Evolutionary conservation across 139 green algal genomes (phyloP).

Genomic region (Micractinium sp.): DNA sequence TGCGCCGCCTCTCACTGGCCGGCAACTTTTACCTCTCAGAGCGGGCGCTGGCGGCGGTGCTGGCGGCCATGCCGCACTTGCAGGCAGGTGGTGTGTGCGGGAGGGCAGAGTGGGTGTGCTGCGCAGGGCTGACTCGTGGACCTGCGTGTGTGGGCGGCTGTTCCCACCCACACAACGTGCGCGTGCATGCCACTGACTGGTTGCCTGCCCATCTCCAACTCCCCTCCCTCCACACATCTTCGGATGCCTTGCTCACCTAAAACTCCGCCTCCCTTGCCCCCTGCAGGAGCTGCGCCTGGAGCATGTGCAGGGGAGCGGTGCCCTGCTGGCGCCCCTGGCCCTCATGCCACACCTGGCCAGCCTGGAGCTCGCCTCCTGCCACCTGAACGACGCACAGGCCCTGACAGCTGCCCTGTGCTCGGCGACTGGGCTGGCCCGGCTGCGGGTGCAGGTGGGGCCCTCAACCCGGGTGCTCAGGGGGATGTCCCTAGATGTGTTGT

Average conservation of each 20-base stretch:
- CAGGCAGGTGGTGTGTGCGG: not conserved
- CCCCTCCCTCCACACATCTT: no score
- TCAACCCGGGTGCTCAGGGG: no score
- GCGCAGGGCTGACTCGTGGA: not conserved
- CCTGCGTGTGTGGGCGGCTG: no score
- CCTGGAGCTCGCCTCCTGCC: constrained; percentile 8
- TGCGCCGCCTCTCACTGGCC: not conserved
- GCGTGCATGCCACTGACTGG: no score
- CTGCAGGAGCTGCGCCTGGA: constrained; percentile 19
- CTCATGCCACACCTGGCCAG: not conserved
- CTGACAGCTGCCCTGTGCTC: constrained; percentile 2
- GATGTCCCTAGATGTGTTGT: no score
- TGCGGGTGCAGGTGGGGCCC: constrained; percentile 2
- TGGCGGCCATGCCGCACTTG: constrained; percentile 12
- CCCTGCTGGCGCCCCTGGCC: constrained; percentile 9
- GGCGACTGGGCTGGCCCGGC: not conserved
- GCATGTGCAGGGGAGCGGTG: constrained; percentile 30
- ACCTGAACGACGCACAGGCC: constrained; percentile 9
- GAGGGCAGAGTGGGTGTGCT: not conserved
- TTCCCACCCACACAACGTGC: no score
- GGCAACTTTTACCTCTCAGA: constrained; percentile 17
- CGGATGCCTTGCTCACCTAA: no score
- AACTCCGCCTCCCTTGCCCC: not conserved
- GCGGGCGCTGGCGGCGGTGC: constrained; percentile 10
- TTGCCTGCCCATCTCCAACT: no score